Evolutionary conservation across 371 early-diverging fungal species (phyloP), one percentile per base, ranked within the genome.

Genomic region (Syncephalastrum racemosum): DNA sequence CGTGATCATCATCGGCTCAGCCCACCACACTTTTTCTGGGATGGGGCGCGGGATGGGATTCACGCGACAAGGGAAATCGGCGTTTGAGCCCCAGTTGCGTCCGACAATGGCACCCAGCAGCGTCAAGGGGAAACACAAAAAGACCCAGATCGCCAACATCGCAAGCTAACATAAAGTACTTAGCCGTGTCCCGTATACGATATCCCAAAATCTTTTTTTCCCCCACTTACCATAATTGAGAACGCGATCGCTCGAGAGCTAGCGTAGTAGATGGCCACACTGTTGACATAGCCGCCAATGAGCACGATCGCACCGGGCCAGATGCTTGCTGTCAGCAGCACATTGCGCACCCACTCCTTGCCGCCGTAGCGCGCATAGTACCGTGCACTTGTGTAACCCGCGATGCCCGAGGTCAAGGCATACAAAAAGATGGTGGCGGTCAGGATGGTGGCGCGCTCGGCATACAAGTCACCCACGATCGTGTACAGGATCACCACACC

Each of bases 221-320:
- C 18, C 41, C 36, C 14, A 53, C 69, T 56, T 70, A 90, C 80
- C 75, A 93, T 84, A 8, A 87, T 80, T 13, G 80, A 73, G 54
- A 92, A 91, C 0, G 92, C 88, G 53, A 93, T 90, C 2, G 94
- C 94, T 7, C 87, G 75, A 13, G 93, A 83, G 19, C 90, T 87
- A 12, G 79, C 74, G 53, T 90, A 88, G 45, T 81, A 86, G 24
- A 91, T 88, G 18, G 94, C 90, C 10, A 90, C 71, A 5, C 84
- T 71, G 63, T 93, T 93, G 54, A 91, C 82, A 51, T 82, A 57
- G 4, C 84, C 72, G 8, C 86, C 83, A 27, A 88, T 75, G 4
- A 71, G 27, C 4, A 73, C 69, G 8, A 90, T 81, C 1, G 74
- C 58, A 5, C 80, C 89, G 1, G 94, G 93, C 84, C 84, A 90